Conservation (phyloP, 306 rosid genomes). For the Sindora glabra region DNA sequence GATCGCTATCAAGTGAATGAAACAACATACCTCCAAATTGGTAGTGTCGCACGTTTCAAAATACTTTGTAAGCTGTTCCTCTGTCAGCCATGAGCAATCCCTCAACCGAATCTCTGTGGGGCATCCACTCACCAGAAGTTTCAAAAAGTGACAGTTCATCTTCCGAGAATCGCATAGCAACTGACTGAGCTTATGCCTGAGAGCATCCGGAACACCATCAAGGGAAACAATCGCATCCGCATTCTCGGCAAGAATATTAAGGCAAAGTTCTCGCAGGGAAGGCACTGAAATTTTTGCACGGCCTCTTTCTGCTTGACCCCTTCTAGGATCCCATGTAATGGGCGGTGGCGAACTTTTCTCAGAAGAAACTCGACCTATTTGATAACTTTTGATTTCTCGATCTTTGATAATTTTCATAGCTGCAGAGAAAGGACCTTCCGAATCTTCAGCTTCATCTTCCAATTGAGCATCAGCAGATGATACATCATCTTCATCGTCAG, state of each 20-base stretch:
- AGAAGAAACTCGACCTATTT: not conserved
- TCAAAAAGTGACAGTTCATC: conserved; percentile 34
- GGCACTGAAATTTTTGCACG: conserved; percentile 29
- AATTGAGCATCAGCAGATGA: conserved; percentile 10
- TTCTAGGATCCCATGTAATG: conserved; percentile 37
- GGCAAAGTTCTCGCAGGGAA: conserved; percentile 48
- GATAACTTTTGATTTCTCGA: conserved; percentile 18
- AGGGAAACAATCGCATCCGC: conserved; percentile 64
- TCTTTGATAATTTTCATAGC: conserved; percentile 47
- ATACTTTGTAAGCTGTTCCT: conserved; percentile 41
- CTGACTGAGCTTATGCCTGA: conserved; percentile 50
- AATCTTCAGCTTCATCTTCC: conserved; percentile 26
- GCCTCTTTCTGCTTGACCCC: not conserved
- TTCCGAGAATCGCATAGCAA: conserved; percentile 65
- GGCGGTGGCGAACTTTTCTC: conserved; percentile 7
- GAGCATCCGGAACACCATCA: conserved; percentile 47
- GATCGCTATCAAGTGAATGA: not conserved
- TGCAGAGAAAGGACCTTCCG: conserved; percentile 56
- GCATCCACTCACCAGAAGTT: conserved; percentile 49
- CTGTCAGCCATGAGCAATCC: conserved; percentile 87
- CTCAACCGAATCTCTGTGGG: conserved; percentile 60
- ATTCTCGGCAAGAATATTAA: conserved; percentile 41
- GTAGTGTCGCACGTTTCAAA: conserved; percentile 40
- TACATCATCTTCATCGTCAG: conserved; percentile 16
- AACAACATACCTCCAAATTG: conserved; percentile 40